phyloP scores from a whole-genome alignment of 2,329 filamentous ascomycete genomes.

The Fusarium musae region DNA sequence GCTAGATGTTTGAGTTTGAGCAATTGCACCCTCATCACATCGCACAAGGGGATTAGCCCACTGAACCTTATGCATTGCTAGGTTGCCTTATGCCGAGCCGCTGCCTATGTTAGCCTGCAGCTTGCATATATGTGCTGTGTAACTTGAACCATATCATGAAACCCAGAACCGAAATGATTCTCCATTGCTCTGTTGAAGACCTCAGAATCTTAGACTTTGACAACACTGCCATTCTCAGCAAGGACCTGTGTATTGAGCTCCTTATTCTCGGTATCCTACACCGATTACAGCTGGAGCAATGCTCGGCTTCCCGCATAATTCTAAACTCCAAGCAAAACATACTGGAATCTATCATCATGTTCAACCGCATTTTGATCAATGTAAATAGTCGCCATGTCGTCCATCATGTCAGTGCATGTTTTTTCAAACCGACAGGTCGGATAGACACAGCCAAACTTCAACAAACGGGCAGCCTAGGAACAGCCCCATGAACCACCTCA shows the following conservation, averaged over 20 bases:
- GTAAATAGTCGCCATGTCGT: not conserved
- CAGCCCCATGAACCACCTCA: not conserved
- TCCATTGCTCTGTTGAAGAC: not conserved
- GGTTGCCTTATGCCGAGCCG: slow-evolving; percentile 5
- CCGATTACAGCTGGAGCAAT: slow-evolving; percentile 8
- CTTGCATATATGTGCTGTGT: slow-evolving; percentile 5
- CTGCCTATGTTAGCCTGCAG: not conserved
- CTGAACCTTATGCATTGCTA: not conserved
- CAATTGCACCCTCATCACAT: slow-evolving; percentile 22
- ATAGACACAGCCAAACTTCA: not conserved
- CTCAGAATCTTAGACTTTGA: not conserved
- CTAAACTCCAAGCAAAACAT: slow-evolving; percentile 7
- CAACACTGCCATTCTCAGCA: not conserved
- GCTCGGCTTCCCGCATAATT: slow-evolving; percentile 24
- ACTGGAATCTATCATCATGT: not conserved
- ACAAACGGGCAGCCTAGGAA: not conserved
- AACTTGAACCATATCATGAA: slow-evolving; percentile 8
- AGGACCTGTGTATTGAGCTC: not conserved
- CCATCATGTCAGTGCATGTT: not conserved
- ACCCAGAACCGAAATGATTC: slow-evolving; percentile 17
- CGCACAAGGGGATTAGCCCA: slow-evolving; percentile 28
- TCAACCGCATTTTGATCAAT: not conserved
- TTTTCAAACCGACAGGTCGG: not conserved
- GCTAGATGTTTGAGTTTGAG: slow-evolving; percentile 28
- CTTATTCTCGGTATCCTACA: slow-evolving; percentile 5